Base-by-base conservation (phyloP, 768 basidiomycete species). In the Podaxis sp. region DNA sequence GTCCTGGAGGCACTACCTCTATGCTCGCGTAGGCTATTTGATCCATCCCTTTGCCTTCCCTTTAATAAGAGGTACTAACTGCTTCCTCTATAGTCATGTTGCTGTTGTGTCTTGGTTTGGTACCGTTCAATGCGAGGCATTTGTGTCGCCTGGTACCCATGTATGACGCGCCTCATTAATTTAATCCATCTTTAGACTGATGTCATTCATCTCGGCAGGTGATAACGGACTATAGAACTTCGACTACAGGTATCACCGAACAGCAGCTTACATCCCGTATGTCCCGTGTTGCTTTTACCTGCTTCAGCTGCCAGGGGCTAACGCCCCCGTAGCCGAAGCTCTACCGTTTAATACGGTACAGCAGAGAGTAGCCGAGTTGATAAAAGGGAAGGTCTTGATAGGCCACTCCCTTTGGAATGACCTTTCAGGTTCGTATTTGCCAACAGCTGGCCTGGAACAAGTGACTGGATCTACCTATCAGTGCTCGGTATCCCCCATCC, bases 341-440 rank as follows among this genome's bases (percentile, higher is more conserved):
- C 73, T 76, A 72, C 67, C 77, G 4, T 94, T 93, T 69, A 74
- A 77, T 50, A 76, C 75, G n/a, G 84, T 92, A 33, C 92, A 93
- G 69, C 83, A 82, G 66, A 74, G 79, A 37, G 84, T 91, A 44
- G 87, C 89, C 1, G 83, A 80, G 58, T 73, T 87, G 64, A 83
- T 93, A 67, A 83, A 84, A 70, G 87, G 84, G 58, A 91, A 89
- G 72, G 78, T 89, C 41, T 73, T 93, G 53, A 84, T 94, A 28
- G 91, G 92, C 20, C 89, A 94, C 73, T 79, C 84, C 70, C 77
- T 93, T 15, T 94, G 91, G 91, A 84, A 87, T 65, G 91, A 93
- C 69, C 81, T 93, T 33, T 89, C 90, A 54, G 90, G 91, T 89
- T 73, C 56, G 76, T 69, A 38, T 66, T 61, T 65, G 64, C 57